Evolutionary conservation across 805 yeast species (phyloP).

Genomic region (Teunomyces aglyptinius): DNA sequence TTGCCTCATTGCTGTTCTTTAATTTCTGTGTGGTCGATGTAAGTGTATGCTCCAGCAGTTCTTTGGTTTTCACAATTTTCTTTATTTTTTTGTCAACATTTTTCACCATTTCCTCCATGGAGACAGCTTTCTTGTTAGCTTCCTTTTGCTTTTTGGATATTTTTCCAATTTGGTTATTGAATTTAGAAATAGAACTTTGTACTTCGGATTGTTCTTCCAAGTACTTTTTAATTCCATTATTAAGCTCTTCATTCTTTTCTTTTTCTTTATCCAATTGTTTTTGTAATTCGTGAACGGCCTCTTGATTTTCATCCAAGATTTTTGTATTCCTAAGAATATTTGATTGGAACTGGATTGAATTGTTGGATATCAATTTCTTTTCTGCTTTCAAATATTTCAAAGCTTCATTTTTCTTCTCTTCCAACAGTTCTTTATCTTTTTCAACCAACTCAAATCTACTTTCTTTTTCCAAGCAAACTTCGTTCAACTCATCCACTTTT

Average conservation of each 20-base stretch:
- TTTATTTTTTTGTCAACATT: constrained; percentile 57
- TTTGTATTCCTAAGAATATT: constrained; percentile 40
- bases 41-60: constrained; percentile 45
- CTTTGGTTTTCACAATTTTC: constrained; percentile 56
- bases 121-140: constrained; percentile 52
- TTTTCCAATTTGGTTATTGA: constrained; percentile 19
- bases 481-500: constrained; percentile 73
- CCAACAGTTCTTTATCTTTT: constrained; percentile 60
- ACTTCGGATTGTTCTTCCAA: constrained; percentile 28
- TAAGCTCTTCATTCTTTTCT: constrained; percentile 38
- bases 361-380: constrained; percentile 53
- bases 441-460: constrained; percentile 76
- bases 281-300: constrained; percentile 37
- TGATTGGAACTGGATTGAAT: constrained; percentile 57
- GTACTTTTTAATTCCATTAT: constrained; percentile 28
- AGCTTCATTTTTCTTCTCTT: constrained; percentile 73
- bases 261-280: constrained; percentile 44
- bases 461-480: constrained; percentile 76
- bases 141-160: constrained; percentile 31
- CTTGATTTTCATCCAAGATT: constrained; percentile 38
- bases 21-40: constrained; percentile 48
- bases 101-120: constrained; percentile 74
- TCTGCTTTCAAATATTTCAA: constrained; percentile 63
- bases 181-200: constrained; percentile 23
- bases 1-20: constrained; percentile 43